Evolutionary conservation across 441 rosid species (phyloP).

Genomic region (Geranium incanum): DNA sequence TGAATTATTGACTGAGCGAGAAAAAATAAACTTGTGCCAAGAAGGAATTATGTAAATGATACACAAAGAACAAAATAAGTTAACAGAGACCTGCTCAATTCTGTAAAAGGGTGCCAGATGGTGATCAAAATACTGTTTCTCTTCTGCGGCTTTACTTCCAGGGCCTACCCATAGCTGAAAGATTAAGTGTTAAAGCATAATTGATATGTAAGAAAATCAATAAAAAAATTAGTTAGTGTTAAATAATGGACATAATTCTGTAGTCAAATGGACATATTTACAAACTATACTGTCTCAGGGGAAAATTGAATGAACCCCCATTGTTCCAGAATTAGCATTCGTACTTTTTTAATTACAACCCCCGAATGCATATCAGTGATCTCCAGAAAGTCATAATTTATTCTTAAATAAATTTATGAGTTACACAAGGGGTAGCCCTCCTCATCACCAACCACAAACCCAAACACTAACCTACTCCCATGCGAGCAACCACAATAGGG

Average conservation of each 20-base stretch:
- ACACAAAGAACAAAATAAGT: conserved; percentile 9
- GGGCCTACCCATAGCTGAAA: conserved; percentile 97
- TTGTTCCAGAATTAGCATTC: background rate
- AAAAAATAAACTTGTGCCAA: background rate
- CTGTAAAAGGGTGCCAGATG: conserved; percentile 94
- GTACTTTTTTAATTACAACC: background rate
- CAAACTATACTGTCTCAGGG: background rate
- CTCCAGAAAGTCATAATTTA: too few species aligned
- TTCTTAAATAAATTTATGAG: too few species aligned
- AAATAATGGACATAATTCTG: background rate
- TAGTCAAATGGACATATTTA: background rate
- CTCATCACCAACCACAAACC: too few species aligned
- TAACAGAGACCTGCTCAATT: conserved; percentile 74
- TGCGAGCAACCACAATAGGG: too few species aligned
- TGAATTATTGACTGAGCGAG: background rate
- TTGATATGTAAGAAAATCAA: background rate
- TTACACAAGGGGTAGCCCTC: too few species aligned
- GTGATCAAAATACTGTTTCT: conserved; percentile 79
- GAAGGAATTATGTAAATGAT: conserved; percentile 12
- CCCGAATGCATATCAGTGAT: background rate
- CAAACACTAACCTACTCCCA: too few species aligned
- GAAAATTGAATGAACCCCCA: background rate
- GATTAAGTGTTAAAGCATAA: conserved; percentile 18
- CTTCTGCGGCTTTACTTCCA: conserved; percentile 90
- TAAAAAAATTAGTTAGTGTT: background rate